Percentiles rank a stretch among this genome's conserved stretches.
Conservation (phyloP, 2,329 filamentous ascomycete genomes). For the Venturia nashicola region DNA sequence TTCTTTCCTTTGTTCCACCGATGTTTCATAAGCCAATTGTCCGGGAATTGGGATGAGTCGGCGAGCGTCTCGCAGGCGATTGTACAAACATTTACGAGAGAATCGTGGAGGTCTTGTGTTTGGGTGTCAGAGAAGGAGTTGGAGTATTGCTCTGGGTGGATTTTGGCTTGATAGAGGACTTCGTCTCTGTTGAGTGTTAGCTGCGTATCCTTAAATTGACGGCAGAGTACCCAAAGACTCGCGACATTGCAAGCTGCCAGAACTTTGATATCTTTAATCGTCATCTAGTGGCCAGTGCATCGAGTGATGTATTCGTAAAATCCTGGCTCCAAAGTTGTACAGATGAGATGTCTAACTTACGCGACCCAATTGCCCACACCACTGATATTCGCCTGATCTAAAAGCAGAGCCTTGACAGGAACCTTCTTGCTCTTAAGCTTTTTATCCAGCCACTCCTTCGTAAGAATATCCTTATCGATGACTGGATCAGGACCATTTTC, state of each 20-base stretch:
- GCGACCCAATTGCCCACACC: slow-evolving; percentile 97
- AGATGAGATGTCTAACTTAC: slow-evolving; percentile 23
- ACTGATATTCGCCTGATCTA: slow-evolving; percentile 80
- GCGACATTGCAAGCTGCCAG: too few species aligned
- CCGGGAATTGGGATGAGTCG: slow-evolving; percentile 73
- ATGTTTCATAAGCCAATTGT: slow-evolving; percentile 74
- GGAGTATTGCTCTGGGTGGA: slow-evolving; percentile 90
- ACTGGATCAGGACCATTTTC: slow-evolving; percentile 94
- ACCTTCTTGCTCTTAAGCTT: slow-evolving; percentile 68
- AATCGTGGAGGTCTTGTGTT: slow-evolving; percentile 57
- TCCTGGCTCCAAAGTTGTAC: not conserved
- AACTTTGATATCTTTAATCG: too few species aligned
- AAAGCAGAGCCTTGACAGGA: slow-evolving; percentile 75
- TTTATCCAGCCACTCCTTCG: slow-evolving; percentile 58
- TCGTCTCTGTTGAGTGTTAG: slow-evolving; percentile 48
- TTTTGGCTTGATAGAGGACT: slow-evolving; percentile 73
- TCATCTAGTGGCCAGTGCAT: not conserved
- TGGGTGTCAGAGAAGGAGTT: slow-evolving; percentile 65
- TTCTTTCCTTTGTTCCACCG: slow-evolving; percentile 87
- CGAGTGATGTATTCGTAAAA: not conserved
- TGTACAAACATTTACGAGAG: slow-evolving; percentile 67
- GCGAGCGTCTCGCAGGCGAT: slow-evolving; percentile 67
- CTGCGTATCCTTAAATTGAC: not conserved
- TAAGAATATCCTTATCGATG: slow-evolving; percentile 65
- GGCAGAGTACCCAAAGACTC: too few species aligned